Base-by-base conservation (phyloP, 1,284 basidiomycete genomes). In the Naganishia cerealis region DNA sequence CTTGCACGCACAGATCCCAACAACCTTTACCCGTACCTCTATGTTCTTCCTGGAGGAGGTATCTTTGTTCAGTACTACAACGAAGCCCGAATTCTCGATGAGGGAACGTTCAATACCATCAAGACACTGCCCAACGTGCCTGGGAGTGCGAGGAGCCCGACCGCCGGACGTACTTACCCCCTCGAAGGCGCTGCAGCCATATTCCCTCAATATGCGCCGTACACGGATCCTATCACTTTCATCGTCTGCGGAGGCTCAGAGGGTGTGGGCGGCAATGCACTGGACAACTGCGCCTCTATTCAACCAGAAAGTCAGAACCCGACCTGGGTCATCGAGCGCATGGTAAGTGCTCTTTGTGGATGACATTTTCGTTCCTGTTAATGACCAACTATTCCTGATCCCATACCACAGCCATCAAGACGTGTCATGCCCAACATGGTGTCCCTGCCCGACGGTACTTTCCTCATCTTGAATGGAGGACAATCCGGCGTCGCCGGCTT, bases 11-110 rank as follows among this genome's bases (percentile, higher is more conserved):
- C 89, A 1, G 86, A 90, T 73, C 88, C 88, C 0, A 86, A 88
- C 75, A 90, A 90, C 72, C 75, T 90, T 57, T 90, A 90, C 74
- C 89, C 88, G 0, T 90, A 89, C 82, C 79, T 90, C n/a, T 59
- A 59, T n/a, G 57, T 59, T 10, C 57, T 59, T 43, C 66, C 66
- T 38, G 58, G 58, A 18, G 58, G 58, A 13, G 66, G 66, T 52
- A 65, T 67, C 58, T 67, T 67, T n/a, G 58, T 67, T n/a, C 86
- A 84, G 1, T 90, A 90, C 74, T 90, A 87, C 79, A 90, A 90
- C 71, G 87, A 90, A 76, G 89, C 89, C 0, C 85, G 89, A n/a
- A 85, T 90, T 68, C 81, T 90, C 16, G 84, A 90, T 70, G 85
- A 87, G 0, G 79, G 76, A 4, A 88, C 85, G 0, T 88, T 90